phyloP scores from a whole-genome alignment of 768 basidiomycete genomes.

The Tylopilus balloui region DNA sequence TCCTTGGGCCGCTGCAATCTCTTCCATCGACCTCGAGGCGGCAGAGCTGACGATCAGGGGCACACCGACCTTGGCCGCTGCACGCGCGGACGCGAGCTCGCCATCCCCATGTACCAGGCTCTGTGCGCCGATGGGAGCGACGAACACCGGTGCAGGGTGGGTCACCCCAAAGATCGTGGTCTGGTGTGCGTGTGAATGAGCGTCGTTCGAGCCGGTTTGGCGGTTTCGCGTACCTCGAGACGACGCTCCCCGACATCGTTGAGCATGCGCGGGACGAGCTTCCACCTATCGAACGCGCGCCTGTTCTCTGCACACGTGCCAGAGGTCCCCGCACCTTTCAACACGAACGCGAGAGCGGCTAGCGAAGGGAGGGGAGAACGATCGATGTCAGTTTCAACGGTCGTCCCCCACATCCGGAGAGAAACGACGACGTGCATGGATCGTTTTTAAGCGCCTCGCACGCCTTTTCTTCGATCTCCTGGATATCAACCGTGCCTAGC shows the following conservation, averaged over 20 bases:
- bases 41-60: slow-evolving; percentile 31
- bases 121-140: slow-evolving; percentile 57
- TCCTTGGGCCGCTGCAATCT: slow-evolving; percentile 34
- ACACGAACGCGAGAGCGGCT: slow-evolving; percentile 67
- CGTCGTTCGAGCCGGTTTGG: background rate
- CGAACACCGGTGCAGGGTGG: slow-evolving; percentile 40
- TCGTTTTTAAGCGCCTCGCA: slow-evolving; percentile 55
- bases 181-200: slow-evolving; percentile 29
- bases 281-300: slow-evolving; percentile 51
- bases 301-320: slow-evolving; percentile 63
- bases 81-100: slow-evolving; percentile 30
- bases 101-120: slow-evolving; percentile 42
- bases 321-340: slow-evolving; percentile 64
- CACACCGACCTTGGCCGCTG: slow-evolving; percentile 43
- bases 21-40: slow-evolving; percentile 46
- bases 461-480: slow-evolving; percentile 63
- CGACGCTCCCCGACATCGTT: slow-evolving; percentile 48
- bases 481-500: slow-evolving; percentile 55
- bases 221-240: slow-evolving; percentile 38
- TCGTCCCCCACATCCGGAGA: background rate
- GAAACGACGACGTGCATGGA: slow-evolving; percentile 44
- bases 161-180: slow-evolving; percentile 55
- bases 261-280: slow-evolving; percentile 54
- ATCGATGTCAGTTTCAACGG: too few species aligned
- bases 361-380: too few species aligned